phyloP scores from a whole-genome alignment of 768 basidiomycete species.

The Termitomyces eurrhizus region DNA sequence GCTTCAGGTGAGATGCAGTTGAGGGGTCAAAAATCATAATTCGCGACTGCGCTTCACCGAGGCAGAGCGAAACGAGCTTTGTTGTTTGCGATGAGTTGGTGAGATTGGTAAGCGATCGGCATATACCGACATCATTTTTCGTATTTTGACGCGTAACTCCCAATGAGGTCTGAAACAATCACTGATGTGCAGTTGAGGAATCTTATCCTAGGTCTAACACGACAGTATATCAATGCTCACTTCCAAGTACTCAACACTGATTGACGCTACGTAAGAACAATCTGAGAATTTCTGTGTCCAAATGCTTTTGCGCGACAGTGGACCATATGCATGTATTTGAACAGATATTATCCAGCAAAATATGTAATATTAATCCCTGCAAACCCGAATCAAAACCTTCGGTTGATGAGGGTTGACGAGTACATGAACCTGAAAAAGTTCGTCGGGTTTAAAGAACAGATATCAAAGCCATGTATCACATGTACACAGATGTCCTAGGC shows the following conservation, averaged over 20 bases:
- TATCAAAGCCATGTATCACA: not conserved
- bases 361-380: not conserved
- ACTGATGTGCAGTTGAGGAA: too few relatives aligned
- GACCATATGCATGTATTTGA: not conserved
- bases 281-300: too few relatives aligned
- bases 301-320: too few relatives aligned
- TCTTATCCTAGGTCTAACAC: too few relatives aligned
- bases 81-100: not conserved
- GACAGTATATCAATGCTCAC: too few relatives aligned
- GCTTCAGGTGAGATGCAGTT: conserved; percentile 65
- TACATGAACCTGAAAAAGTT: not conserved
- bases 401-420: too few relatives aligned
- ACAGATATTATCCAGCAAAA: not conserved
- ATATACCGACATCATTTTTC: conserved; percentile 8
- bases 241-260: too few relatives aligned
- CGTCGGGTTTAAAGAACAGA: not conserved
- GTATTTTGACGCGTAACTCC: too few relatives aligned
- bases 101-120: conserved; percentile 16
- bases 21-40: conserved; percentile 67
- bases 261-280: too few relatives aligned
- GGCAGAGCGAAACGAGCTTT: conserved; percentile 6
- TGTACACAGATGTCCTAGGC: not conserved
- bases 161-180: too few relatives aligned
- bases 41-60: conserved; percentile 5
- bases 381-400: not conserved